Base-by-base conservation (phyloP, 2,329 filamentous ascomycete species). In the Clonostachys chloroleuca region DNA sequence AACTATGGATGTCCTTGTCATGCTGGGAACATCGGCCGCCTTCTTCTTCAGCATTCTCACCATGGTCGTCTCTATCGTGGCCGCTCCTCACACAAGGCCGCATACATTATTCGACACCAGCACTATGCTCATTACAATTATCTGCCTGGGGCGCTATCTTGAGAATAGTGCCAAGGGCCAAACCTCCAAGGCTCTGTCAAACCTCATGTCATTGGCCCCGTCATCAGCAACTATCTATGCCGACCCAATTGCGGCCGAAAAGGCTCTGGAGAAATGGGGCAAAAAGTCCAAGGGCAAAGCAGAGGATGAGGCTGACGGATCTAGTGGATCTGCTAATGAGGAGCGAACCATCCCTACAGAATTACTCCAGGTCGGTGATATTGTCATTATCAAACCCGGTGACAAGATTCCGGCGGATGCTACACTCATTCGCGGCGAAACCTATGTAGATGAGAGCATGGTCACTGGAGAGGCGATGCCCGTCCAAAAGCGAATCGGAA, bases 351-450 rank as follows among this genome's bases (percentile, higher is more conserved):
- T 99, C 46, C 89, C 94, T 1, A 97, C 94, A 0, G 94, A 99
- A 61, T 80, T 99, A 16, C 86, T 99, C 48, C 88, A 97, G 64
- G 87, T 96, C 12, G 91, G 91, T 41, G 94, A 99, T 62, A 82
- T 99, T 54, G 92, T 97, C 49, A 84, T 97, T 52, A 80, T 99
- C 47, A 87, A 90, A 47, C 94, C 94, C 7, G 94, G 94, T 46
- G 94, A 97, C 70, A 97, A 97, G 72, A 90, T 99, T 49, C 92
- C 94, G 2, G 92, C 92, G 2, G 94, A 99, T 62, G 94, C 94
- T 43, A 78, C 83, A 9, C 80, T 99, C 45, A 89, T 90, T 47
- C 83, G 87, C 46, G 94, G 94, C 34, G 89, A 96, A 66, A 95
- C 90, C 35, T 96, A 95, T 59, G 82, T 96, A 18, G 91, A 99